These are phyloP conservation scores for Ceratocystis colombiana DNA, from an alignment of 2,329 filamentous ascomycete species.

Conservation along the genomic window DNA sequence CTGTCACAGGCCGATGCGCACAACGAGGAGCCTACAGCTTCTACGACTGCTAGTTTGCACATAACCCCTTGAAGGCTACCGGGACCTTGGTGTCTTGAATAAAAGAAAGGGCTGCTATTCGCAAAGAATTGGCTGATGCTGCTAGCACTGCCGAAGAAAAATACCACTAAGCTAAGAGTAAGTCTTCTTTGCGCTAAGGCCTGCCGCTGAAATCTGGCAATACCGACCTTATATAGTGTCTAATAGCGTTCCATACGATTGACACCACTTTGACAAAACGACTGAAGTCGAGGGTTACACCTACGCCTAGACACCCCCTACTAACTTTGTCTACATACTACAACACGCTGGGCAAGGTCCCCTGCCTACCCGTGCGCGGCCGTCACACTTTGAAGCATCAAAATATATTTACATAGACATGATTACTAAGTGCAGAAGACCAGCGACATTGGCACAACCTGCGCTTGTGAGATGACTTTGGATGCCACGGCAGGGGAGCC, in stretches of 20 bases:
- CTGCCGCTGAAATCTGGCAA: background rate
- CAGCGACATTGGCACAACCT: slow-evolving; percentile 36
- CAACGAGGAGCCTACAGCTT: slow-evolving; percentile 36
- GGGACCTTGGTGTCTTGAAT: slow-evolving; percentile 20
- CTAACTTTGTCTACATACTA: slow-evolving; percentile 48
- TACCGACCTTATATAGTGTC: slow-evolving; percentile 27
- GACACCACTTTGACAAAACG: slow-evolving; percentile 48
- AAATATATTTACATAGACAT: slow-evolving; percentile 34
- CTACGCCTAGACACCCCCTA: slow-evolving; percentile 38
- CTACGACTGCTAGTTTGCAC: slow-evolving; percentile 37
- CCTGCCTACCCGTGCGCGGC: background rate
- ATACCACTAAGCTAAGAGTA: slow-evolving; percentile 31
- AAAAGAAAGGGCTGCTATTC: slow-evolving; percentile 39
- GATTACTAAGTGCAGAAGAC: slow-evolving; percentile 28
- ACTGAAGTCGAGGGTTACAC: slow-evolving; percentile 46
- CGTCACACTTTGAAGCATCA: slow-evolving; percentile 32
- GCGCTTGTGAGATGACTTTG: slow-evolving; percentile 36
- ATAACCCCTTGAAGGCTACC: slow-evolving; percentile 35
- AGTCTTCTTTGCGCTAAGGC: slow-evolving; percentile 25
- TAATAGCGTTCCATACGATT: slow-evolving; percentile 34
- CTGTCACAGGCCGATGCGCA: slow-evolving; percentile 13
- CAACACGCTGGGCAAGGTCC: slow-evolving; percentile 30
- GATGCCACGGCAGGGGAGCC: slow-evolving; percentile 35
- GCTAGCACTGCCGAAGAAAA: slow-evolving; percentile 37
- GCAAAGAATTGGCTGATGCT: slow-evolving; percentile 40